These are phyloP conservation scores for Laetiporus sulphureus DNA, from an alignment of 1,284 basidiomycete species.

Conservation along the genomic window DNA sequence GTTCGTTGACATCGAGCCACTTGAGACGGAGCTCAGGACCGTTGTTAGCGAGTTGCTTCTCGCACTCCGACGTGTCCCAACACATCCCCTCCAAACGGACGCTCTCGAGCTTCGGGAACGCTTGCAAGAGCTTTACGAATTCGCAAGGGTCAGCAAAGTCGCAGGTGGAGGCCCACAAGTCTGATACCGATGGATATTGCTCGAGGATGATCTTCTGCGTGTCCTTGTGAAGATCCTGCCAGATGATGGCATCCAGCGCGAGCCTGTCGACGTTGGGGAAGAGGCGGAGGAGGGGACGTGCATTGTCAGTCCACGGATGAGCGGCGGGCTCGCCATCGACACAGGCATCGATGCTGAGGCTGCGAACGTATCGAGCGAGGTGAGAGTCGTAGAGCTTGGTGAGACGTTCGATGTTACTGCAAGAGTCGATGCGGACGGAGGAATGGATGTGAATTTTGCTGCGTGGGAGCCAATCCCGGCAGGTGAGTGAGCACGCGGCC, in stretches of 20 bases:
- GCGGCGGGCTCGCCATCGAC: conserved; percentile 5
- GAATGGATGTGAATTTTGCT: conserved; percentile 5
- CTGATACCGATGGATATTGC: conserved; percentile 2
- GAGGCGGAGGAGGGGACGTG: not conserved
- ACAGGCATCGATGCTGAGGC: conserved; percentile 9
- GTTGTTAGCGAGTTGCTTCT: conserved; percentile 1
- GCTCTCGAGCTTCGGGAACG: conserved; percentile 1
- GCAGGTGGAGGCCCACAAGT: conserved; percentile 8
- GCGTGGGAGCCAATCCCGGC: conserved; percentile 9
- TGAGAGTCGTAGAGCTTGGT: conserved; percentile 4
- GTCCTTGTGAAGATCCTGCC: conserved; percentile 5
- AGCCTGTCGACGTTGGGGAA: conserved; percentile 4
- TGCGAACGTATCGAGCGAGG: conserved; percentile 7
- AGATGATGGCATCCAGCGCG: conserved; percentile 6
- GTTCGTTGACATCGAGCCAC: conserved; percentile 6
- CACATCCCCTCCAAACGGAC: conserved; percentile 6
- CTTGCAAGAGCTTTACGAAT: conserved; percentile 5
- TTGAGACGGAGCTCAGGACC: not conserved
- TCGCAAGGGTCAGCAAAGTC: conserved; percentile 3
- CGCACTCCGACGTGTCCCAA: conserved; percentile 1
- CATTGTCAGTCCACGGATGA: conserved; percentile 5
- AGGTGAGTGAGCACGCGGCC: conserved; percentile 8
- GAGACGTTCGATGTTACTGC: conserved; percentile 4
- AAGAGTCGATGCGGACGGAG: conserved; percentile 4
- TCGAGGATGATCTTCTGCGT: conserved; percentile 3